Evolutionary conservation across 495 filamentous ascomycete species (phyloP).

Genomic region (Penicillium diatomitis): DNA sequence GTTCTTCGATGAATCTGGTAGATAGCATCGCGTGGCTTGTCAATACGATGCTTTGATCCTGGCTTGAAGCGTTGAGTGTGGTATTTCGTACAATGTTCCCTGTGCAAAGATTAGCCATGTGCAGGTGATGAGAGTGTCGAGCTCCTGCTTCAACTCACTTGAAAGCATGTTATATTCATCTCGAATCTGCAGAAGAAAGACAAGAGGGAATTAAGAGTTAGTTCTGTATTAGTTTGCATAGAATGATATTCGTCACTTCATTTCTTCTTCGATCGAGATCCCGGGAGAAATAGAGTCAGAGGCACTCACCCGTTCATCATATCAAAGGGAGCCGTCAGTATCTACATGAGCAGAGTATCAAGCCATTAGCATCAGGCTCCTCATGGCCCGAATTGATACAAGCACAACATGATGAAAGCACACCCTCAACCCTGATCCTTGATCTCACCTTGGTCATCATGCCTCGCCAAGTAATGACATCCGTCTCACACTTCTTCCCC

Average conservation of each 20-base stretch:
- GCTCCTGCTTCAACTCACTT: slow-evolving; percentile 45
- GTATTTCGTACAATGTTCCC: slow-evolving; percentile 64
- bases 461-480: slow-evolving; percentile 89
- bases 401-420: not conserved
- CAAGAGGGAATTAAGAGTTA: not conserved
- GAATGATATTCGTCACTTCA: no score
- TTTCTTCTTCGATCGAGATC: no score
- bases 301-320: slow-evolving; percentile 61
- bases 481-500: slow-evolving; percentile 56
- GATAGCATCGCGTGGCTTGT: not conserved
- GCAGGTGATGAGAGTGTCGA: no score
- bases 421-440: not conserved
- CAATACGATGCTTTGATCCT: not conserved
- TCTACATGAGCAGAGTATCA: slow-evolving; percentile 37
- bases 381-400: not conserved
- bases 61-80: not conserved
- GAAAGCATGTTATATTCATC: slow-evolving; percentile 88
- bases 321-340: slow-evolving; percentile 77
- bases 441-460: slow-evolving; percentile 90
- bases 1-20: slow-evolving; percentile 84
- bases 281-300: not conserved
- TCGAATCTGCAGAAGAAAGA: slow-evolving; percentile 55
- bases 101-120: slow-evolving; percentile 21
- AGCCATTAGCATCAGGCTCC: not conserved
- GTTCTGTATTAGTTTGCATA: no score